Conservation (phyloP, 2,329 filamentous ascomycete species). For the Fusarium subtropicale region DNA sequence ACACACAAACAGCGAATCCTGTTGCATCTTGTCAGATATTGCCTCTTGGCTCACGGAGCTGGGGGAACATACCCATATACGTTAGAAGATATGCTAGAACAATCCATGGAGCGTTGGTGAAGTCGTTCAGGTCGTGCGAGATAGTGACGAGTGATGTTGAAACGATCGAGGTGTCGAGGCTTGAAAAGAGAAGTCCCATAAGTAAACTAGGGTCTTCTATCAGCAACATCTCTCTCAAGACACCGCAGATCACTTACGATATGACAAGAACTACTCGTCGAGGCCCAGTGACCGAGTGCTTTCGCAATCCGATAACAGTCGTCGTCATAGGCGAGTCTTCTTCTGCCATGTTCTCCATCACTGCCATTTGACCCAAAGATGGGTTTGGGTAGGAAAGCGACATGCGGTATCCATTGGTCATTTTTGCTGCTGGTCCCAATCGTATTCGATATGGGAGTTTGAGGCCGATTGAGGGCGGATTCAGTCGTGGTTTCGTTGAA, state of each 20-base stretch:
- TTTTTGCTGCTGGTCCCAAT: slow-evolving; percentile 19
- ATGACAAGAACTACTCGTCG: slow-evolving; percentile 52
- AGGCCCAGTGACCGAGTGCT: slow-evolving; percentile 42
- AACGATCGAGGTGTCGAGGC: slow-evolving; percentile 68
- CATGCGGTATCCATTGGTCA: slow-evolving; percentile 47
- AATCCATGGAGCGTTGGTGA: slow-evolving; percentile 65
- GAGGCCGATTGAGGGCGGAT: background rate
- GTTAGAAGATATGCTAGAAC: slow-evolving; percentile 67
- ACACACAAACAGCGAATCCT: slow-evolving; percentile 68
- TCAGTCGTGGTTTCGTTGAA: background rate
- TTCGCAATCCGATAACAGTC: slow-evolving; percentile 35
- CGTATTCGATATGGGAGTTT: background rate
- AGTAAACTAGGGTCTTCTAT: slow-evolving; percentile 56
- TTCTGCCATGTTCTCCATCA: slow-evolving; percentile 20
- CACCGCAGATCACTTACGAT: slow-evolving; percentile 47
- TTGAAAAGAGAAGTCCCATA: slow-evolving; percentile 66
- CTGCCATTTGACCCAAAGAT: slow-evolving; percentile 49
- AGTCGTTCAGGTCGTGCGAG: slow-evolving; percentile 63
- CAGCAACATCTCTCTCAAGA: slow-evolving; percentile 15
- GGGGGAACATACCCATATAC: slow-evolving; percentile 61
- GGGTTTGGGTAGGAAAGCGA: slow-evolving; percentile 52
- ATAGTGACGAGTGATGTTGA: slow-evolving; percentile 69
- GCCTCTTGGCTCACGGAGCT: background rate
- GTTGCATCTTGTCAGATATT: slow-evolving; percentile 25
- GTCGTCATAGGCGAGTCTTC: slow-evolving; percentile 7